Percentiles rank a stretch among this genome's conserved stretches.
phyloP scores from a whole-genome alignment of 139 green algal species.

The Chlorella sp. region DNA sequence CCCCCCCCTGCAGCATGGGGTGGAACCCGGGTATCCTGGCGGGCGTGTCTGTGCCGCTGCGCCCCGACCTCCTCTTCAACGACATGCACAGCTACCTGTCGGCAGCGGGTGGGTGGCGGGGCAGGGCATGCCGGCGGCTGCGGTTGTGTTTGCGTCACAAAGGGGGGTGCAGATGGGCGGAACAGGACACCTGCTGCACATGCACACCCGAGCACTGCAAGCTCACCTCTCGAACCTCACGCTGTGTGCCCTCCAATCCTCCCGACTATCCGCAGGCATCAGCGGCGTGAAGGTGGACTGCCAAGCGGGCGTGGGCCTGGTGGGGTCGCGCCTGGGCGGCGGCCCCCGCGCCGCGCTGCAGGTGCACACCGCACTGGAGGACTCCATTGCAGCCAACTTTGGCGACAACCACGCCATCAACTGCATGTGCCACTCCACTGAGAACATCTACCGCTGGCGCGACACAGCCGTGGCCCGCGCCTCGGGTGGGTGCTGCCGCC shows the following conservation, averaged over 20 bases:
- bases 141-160: too few species aligned
- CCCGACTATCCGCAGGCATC: slow-evolving; percentile 64
- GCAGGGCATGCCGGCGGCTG: background rate
- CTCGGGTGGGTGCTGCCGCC: slow-evolving; percentile 13
- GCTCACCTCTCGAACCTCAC: too few species aligned
- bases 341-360: slow-evolving; percentile 58
- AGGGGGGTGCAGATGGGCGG: too few species aligned
- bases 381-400: slow-evolving; percentile 73
- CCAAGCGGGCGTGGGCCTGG: slow-evolving; percentile 77
- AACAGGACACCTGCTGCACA: too few species aligned
- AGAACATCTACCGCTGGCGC: slow-evolving; percentile 84
- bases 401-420: slow-evolving; percentile 92
- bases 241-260: background rate
- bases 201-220: too few species aligned
- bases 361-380: slow-evolving; percentile 82
- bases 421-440: slow-evolving; percentile 99
- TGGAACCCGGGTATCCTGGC: slow-evolving; percentile 59
- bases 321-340: slow-evolving; percentile 62
- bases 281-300: slow-evolving; percentile 97
- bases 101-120: slow-evolving; percentile 14
- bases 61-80: slow-evolving; percentile 78
- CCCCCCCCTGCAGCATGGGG: slow-evolving; percentile 19
- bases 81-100: slow-evolving; percentile 94
- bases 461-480: slow-evolving; percentile 44
- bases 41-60: slow-evolving; percentile 83